Base-by-base conservation (phyloP, 164 flowering plant genomes). In the Chloranthus sessilifolius region DNA sequence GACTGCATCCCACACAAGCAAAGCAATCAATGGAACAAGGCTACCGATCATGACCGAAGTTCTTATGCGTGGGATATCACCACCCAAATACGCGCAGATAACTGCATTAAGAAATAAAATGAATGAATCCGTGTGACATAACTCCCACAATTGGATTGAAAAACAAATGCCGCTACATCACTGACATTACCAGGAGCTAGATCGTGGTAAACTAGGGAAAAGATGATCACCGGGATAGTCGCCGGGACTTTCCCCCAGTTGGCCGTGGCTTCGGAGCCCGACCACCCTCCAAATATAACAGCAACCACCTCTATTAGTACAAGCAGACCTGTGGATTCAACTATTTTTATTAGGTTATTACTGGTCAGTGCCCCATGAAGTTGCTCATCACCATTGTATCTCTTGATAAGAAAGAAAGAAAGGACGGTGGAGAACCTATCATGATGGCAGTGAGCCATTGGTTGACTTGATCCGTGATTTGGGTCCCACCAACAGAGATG, bases 151-250 rank as follows among this genome's bases (percentile, higher is more conserved):
- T 16, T n/a, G n/a, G n/a, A n/a, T n/a, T n/a, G n/a, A 25, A 4
- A 26, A 50, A 26, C 15, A 49, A 4, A 7, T 21, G 27, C 6
- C 28, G 25, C 3, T 25, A 12, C 4, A 26, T 24, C 4, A 15
- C 14, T 26, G 17, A 47, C 3, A 47, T 52, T 55, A 86, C 88
- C 82, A 1, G 90, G 90, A 50, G 75, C 65, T 22, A 81, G 40
- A 55, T 85, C 95, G 58, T 79, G 90, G 65, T 79, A 85, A 30
- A 81, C 88, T 59, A 85, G 70, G 30, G 90, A 56, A 59, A 83
- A 85, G 21, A 85, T 77, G 33, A 85, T 74, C 45, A 79, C 88
- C 29, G 95, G 90, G 38, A 86, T 46, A 20, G 80, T 70, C 21
- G 62, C 52, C 4, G 90, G 85, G 56, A 77, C 75, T 66, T 71